Conservation (phyloP, 192 early-diverging fungal genomes). For the Spizellomyces punctatus region DNA sequence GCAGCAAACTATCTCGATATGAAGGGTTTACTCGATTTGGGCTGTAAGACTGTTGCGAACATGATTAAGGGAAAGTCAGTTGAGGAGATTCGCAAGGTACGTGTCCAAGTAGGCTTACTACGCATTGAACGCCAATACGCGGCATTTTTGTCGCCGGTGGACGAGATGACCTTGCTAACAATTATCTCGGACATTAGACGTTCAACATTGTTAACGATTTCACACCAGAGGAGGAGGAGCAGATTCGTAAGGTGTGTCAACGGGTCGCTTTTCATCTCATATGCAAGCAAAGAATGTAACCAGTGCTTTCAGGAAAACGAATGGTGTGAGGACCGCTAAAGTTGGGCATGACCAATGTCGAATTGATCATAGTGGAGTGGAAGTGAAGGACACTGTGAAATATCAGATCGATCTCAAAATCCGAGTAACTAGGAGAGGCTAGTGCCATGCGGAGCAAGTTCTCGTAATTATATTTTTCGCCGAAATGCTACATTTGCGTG, state of each 20-base stretch:
- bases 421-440: too few species aligned
- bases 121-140: background rate
- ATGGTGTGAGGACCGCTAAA: constrained; percentile 50
- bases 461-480: too few species aligned
- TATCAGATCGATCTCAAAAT: too few species aligned
- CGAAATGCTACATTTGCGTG: too few species aligned
- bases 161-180: too few species aligned
- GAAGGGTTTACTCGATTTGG: constrained; percentile 60
- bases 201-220: constrained; percentile 98
- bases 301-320: constrained; percentile 40
- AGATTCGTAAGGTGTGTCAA: constrained; percentile 47
- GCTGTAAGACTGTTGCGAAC: constrained; percentile 86
- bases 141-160: background rate
- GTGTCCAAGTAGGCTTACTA: constrained; percentile 1
- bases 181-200: constrained; percentile 23
- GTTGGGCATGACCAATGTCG: background rate
- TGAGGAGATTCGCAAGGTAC: constrained; percentile 78
- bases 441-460: too few species aligned
- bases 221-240: constrained; percentile 94
- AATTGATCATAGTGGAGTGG: too few species aligned
- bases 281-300: background rate
- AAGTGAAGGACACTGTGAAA: too few species aligned
- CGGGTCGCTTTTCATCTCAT: background rate
- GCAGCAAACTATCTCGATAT: constrained; percentile 70
- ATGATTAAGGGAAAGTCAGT: constrained; percentile 91